phyloP scores from a whole-genome alignment of 345 rosid genomes.

The Jatropha curcas region DNA sequence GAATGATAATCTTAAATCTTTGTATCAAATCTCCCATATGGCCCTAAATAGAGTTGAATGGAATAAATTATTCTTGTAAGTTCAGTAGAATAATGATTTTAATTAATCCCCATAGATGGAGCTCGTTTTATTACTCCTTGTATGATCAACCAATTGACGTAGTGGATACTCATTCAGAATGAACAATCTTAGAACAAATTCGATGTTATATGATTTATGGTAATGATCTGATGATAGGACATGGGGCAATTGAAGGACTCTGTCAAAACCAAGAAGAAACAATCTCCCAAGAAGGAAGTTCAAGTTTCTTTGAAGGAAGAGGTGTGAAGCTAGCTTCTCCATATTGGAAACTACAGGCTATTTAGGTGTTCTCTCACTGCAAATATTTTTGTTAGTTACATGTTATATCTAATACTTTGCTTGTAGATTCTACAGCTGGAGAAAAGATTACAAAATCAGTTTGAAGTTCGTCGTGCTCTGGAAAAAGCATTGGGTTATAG shows the following conservation, averaged over 20 bases:
- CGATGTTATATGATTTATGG: slow-evolving; percentile 19
- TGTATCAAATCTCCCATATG: slow-evolving; percentile 14
- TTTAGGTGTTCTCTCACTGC: neutral
- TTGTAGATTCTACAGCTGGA: slow-evolving; percentile 82
- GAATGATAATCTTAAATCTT: slow-evolving; percentile 2
- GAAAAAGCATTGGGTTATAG: slow-evolving; percentile 84
- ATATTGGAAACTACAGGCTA: neutral
- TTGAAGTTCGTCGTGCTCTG: slow-evolving; percentile 65
- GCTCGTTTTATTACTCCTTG: neutral
- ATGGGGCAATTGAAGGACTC: slow-evolving; percentile 47
- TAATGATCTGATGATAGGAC: slow-evolving; percentile 50
- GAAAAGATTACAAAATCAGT: slow-evolving; percentile 74
- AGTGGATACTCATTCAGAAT: neutral
- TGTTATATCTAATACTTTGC: neutral
- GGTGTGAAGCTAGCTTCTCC: slow-evolving; percentile 44
- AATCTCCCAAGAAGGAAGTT: slow-evolving; percentile 44
- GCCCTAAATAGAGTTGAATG: slow-evolving; percentile 14
- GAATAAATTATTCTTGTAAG: slow-evolving; percentile 4
- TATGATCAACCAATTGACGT: slow-evolving; percentile 6
- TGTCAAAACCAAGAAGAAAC: slow-evolving; percentile 46
- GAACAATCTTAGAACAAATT: slow-evolving; percentile 10
- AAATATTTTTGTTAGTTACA: neutral
- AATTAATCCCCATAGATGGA: neutral
- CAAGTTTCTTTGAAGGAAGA: slow-evolving; percentile 75
- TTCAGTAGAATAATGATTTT: neutral